Evolutionary conservation across 1,139 yeast species (phyloP).

Genomic region (Yamadazyma dendronema): DNA sequence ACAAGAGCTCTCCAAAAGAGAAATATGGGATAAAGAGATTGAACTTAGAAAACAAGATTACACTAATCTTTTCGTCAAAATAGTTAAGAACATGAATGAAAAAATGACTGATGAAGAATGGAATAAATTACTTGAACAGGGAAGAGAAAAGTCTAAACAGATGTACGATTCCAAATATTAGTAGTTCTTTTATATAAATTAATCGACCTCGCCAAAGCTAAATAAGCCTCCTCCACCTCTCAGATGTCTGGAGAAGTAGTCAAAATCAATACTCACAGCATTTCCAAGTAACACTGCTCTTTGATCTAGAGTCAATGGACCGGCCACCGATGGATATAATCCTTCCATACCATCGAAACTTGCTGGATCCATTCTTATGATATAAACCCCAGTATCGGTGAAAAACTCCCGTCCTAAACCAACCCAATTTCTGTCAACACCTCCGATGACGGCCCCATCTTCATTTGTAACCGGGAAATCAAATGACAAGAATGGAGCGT

Average conservation of each 20-base stretch:
- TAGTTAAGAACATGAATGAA: constrained; percentile 41
- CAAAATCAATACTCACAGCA: constrained; percentile 91
- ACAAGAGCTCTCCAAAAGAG: constrained; percentile 35
- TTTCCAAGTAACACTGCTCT: constrained; percentile 83
- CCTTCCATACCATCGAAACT: constrained; percentile 51
- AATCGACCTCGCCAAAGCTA: constrained; percentile 37
- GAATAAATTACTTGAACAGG: constrained; percentile 34
- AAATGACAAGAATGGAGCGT: constrained; percentile 83
- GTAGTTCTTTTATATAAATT: constrained; percentile 2
- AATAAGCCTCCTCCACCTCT: constrained; percentile 47
- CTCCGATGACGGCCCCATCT: constrained; percentile 58
- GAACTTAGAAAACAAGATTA: constrained; percentile 56
- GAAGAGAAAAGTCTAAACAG: constrained; percentile 21
- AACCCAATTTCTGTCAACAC: constrained; percentile 91
- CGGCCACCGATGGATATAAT: constrained; percentile 39
- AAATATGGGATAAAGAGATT: constrained; percentile 40
- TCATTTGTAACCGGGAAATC: constrained; percentile 75
- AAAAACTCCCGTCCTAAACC: constrained; percentile 90
- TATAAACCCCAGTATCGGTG: constrained; percentile 92
- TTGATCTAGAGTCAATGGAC: constrained; percentile 67
- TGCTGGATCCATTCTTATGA: constrained; percentile 77
- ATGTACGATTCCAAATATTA: not conserved
- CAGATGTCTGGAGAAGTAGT: constrained; percentile 89
- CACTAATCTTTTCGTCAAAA: constrained; percentile 49
- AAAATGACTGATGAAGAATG: constrained; percentile 45